Base-by-base conservation (phyloP, 2,329 filamentous ascomycete genomes). In the Fusarium phyllophilum region DNA sequence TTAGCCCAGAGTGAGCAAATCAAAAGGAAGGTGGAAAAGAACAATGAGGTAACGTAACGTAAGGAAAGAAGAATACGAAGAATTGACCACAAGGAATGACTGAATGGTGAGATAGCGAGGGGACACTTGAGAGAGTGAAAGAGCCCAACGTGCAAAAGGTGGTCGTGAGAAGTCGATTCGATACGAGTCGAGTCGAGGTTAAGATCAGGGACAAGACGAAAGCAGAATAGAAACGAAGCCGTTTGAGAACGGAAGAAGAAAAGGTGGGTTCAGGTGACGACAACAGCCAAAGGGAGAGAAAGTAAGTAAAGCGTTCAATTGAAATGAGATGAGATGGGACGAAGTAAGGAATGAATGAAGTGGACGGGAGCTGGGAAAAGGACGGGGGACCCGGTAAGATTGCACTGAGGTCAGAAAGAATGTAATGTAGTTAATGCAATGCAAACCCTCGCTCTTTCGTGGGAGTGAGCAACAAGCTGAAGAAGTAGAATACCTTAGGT, bases 51-150 rank as follows among this genome's bases (percentile, higher is more conserved):
- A 56, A 60, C 44, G 51, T 61, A 56, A 60, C 39, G 62, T 34
- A 58, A 49, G 33, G 51, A 63, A 70, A 61, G 45, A 63, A 72
- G 33, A 69, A 64, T 24, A 46, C 20, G n/a, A 61, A 57, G 55
- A 59, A 54, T 66, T 31, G 60, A 67, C 67, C 51, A 29, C 48
- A 75, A 73, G 38, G 67, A 70, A 52, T 66, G 67, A 69, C 65
- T 70, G 39, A n/a, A 62, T 58, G 42, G 57, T 48, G 46, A 68
- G 70, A 44, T 48, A 55, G 31, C 45, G 54, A 39, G 56, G 56
- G 72, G 59, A 69, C 59, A 69, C 72, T 68, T 73, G 68, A 75
- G 51, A 70, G 72, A 75, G 72, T 75, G 72, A 69, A 74, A 75
- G 72, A 67, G 72, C 44, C 72, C 72, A 34, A 39, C 36, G 45